Conservation (phyloP, 768 basidiomycete genomes). For the Lactarius vividus region DNA sequence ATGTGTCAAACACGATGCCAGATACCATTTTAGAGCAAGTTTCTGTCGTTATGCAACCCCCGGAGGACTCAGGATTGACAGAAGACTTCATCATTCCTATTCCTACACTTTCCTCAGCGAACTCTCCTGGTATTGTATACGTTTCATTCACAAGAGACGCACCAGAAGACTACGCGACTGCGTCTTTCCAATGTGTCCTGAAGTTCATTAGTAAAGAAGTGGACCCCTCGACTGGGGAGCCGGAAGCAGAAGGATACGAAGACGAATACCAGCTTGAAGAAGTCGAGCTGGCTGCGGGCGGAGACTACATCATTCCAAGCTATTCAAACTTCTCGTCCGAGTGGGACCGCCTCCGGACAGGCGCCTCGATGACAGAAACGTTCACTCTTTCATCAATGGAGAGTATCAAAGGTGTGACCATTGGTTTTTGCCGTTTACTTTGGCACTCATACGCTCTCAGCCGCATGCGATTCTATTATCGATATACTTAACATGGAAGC, state of each 20-base stretch:
- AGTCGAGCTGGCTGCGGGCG: conserved; percentile 83
- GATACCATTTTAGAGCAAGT: conserved; percentile 95
- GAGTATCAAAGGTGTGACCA: conserved; percentile 78
- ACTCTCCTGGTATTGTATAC: conserved; percentile 83
- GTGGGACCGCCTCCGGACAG: conserved; percentile 88
- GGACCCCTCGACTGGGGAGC: conserved; percentile 91
- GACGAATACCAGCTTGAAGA: conserved; percentile 99
- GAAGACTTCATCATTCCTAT: conserved; percentile 96
- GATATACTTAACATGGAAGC: conserved; percentile 98
- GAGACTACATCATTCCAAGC: conserved; percentile 92
- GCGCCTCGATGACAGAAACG: conserved; percentile 83
- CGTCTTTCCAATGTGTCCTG: conserved; percentile 86
- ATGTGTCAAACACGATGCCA: conserved; percentile 93
- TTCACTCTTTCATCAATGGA: conserved; percentile 92
- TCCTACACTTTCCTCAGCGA: conserved; percentile 61
- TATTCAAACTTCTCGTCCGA: conserved; percentile 90
- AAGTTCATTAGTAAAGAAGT: conserved; percentile 97
- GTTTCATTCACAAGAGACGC: conserved; percentile 87
- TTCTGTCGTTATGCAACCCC: conserved; percentile 87
- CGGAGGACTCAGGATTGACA: conserved; percentile 68
- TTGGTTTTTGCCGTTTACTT: conserved; percentile 13
- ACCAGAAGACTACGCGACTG: conserved; percentile 73
- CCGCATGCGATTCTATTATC: conserved; percentile 93
- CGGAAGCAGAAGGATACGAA: conserved; percentile 98
- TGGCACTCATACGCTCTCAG: conserved; percentile 42